Evolutionary conservation across 441 rosid species (phyloP), one percentile per base, ranked within the genome.

Genomic region (Populus hybrid): DNA sequence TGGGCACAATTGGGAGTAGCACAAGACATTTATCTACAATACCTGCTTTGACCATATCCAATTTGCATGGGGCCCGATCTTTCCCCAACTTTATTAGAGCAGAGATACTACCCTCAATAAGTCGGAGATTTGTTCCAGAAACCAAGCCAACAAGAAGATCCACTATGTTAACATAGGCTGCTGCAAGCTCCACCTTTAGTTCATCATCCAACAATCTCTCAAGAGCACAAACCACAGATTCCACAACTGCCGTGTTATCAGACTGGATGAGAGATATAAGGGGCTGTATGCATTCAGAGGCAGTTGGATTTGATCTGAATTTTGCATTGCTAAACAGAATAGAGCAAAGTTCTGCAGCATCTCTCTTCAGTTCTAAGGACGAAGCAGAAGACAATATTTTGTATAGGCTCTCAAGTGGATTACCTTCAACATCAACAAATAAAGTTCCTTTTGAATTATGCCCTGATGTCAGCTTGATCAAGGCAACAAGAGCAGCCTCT

Each of bases 1-100:
- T 83, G 67, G 95, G 88, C 30, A 91, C 91, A 86, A 70, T 42
- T 61, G 89, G 87, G 75, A 95, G 91, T 54, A 90, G 84, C 78
- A 82, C 85, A 54, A 95, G 93, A 81, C 98, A 93, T 74, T 86
- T 87, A 78, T 92, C 89, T 73, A 95, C 84, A 21, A 89, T 77
- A 26, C 98, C 98, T 79, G 91, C 88, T 85, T 89, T 87, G 35
- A 93, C 95, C 90, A 95, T 87, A 38, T 91, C 92, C 84, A 90
- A 78, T 86, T 95, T 95, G 73, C 83, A 82, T 0, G 85, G 93
- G 20, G 90, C 87, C 77, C 93, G 86, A 77, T 95, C 99, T 84
- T 95, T 95, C 74, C 93, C 92, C 88, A 95, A 80, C 86, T 95
- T 95, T 79, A 92, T 87, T 74, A 95, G 86, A 70, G 93, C 84